Conservation (phyloP, 2,329 filamentous ascomycete species). For the Colletotrichum tamarilloi region DNA sequence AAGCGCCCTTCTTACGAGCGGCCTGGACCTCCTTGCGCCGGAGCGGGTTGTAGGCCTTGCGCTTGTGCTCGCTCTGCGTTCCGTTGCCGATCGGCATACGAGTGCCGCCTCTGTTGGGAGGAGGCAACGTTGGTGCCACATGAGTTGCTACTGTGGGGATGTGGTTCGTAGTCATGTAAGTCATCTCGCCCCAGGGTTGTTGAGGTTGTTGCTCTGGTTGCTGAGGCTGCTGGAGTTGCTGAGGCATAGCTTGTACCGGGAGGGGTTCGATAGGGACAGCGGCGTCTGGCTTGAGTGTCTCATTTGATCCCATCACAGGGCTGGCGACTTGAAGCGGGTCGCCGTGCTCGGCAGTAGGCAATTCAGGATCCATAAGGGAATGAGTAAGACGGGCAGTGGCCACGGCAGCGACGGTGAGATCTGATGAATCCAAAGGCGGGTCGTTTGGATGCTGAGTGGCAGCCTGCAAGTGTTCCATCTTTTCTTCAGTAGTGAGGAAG, state of each 20-base stretch:
- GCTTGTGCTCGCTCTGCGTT: constrained; percentile 36
- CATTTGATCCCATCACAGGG: constrained; percentile 19
- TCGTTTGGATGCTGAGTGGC: constrained; percentile 49
- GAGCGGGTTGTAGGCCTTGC: constrained; percentile 51
- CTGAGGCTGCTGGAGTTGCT: neutral
- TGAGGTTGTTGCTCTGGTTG: constrained; percentile 24
- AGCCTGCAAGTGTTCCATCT: constrained; percentile 59
- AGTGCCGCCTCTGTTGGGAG: constrained; percentile 57
- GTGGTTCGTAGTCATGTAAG: constrained; percentile 54
- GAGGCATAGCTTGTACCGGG: neutral
- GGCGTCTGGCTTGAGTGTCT: constrained; percentile 16
- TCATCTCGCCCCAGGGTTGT: constrained; percentile 66
- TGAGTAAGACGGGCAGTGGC: constrained; percentile 66
- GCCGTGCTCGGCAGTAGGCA: constrained; percentile 38
- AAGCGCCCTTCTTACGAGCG: constrained; percentile 73
- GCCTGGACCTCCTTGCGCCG: constrained; percentile 74
- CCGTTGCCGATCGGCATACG: constrained; percentile 53
- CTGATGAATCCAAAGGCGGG: constrained; percentile 56
- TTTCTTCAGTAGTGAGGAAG: constrained; percentile 54
- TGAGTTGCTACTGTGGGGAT: constrained; percentile 28
- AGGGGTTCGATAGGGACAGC: neutral
- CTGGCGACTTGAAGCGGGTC: constrained; percentile 19
- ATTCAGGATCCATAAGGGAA: constrained; percentile 64
- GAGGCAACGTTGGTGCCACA: constrained; percentile 29
- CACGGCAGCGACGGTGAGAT: constrained; percentile 66